Conservation (phyloP, 2,329 filamentous ascomycete species). For the Aspergillus calidoustus region DNA sequence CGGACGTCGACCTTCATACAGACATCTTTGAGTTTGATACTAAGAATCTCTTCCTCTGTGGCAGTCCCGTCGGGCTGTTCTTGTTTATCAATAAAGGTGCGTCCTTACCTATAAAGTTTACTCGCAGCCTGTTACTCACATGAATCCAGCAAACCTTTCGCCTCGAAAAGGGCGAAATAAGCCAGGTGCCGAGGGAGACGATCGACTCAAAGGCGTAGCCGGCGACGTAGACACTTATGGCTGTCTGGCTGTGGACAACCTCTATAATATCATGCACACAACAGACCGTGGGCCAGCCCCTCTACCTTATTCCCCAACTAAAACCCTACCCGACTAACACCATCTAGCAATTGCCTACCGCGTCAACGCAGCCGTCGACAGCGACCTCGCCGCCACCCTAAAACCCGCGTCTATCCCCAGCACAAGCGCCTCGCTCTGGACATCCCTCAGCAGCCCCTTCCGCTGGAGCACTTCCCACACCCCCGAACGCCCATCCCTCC, state of each 20-base stretch:
- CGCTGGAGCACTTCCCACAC: conserved; percentile 69
- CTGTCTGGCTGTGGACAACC: conserved; percentile 90
- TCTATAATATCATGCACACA: conserved; percentile 88
- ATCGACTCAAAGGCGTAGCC: conserved; percentile 67
- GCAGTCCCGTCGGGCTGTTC: conserved; percentile 92
- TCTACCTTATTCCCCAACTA: background rate
- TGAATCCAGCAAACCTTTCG: conserved; percentile 60
- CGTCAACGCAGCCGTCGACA: conserved; percentile 87
- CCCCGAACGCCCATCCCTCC: conserved; percentile 61
- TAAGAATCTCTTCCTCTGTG: conserved; percentile 83
- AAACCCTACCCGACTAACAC: conserved; percentile 52
- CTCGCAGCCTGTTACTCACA: conserved; percentile 18
- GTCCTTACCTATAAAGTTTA: background rate
- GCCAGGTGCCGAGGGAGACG: conserved; percentile 70
- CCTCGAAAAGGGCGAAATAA: conserved; percentile 79
- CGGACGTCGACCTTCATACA: conserved; percentile 46
- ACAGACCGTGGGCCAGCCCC: conserved; percentile 58
- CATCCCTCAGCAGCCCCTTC: conserved; percentile 67
- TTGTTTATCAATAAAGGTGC: conserved; percentile 74
- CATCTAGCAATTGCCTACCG: conserved; percentile 77
- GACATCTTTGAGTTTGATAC: conserved; percentile 89
- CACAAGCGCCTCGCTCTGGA: conserved; percentile 67
- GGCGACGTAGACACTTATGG: conserved; percentile 82
- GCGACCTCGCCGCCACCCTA: conserved; percentile 74
- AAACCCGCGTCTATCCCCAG: conserved; percentile 80